Evolutionary conservation across 169 alveolate species (phyloP).

Genomic region (Cryptosporidium canis): DNA sequence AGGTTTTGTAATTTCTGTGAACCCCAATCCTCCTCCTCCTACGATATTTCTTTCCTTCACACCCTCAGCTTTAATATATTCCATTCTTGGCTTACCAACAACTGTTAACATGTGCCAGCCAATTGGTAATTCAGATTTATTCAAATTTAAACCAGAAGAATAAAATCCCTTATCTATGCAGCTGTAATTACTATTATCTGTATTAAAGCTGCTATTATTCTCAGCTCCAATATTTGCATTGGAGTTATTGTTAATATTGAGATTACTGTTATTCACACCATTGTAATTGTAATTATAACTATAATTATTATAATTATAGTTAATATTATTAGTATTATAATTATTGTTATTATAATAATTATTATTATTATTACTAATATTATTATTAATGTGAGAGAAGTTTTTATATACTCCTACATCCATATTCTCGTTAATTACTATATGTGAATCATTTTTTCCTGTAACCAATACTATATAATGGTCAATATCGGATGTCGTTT

Average conservation of each 20-base stretch:
- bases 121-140: slow-evolving; percentile 47
- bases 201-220: not conserved
- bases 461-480: slow-evolving; percentile 51
- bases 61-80: not conserved
- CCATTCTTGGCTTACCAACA: slow-evolving; percentile 67
- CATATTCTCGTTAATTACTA: slow-evolving; percentile 46
- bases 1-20: slow-evolving; percentile 36
- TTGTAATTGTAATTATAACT: not conserved
- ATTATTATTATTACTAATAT: not conserved
- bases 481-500: slow-evolving; percentile 35
- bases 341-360: not conserved
- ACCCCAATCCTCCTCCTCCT: slow-evolving; percentile 61
- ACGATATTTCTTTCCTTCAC: slow-evolving; percentile 24
- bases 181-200: not conserved
- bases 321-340: not conserved
- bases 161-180: slow-evolving; percentile 26
- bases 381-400: slow-evolving; percentile 24
- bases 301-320: not conserved
- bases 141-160: slow-evolving; percentile 54
- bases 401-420: slow-evolving; percentile 66
- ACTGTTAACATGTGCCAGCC: slow-evolving; percentile 72
- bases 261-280: not conserved
- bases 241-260: not conserved
- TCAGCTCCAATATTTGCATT: not conserved
- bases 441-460: slow-evolving; percentile 61